Percentiles rank a stretch among this genome's conserved stretches.
phyloP scores from a whole-genome alignment of 352 stramenopile genomes.

The Phytopythium kandeliae region DNA sequence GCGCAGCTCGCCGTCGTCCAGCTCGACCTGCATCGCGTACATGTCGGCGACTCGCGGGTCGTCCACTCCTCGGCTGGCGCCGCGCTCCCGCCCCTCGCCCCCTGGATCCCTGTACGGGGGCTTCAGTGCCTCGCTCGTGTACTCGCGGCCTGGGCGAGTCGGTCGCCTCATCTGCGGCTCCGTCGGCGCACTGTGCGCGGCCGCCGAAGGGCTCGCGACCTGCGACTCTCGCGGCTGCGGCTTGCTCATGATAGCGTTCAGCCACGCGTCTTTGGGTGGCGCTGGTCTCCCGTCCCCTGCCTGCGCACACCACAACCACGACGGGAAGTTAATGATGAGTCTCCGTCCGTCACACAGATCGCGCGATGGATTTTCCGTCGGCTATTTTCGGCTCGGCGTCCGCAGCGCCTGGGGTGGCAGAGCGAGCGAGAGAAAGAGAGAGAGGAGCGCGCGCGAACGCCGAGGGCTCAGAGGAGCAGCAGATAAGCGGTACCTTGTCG shows the following conservation, averaged over 20 bases:
- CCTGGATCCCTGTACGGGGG: background rate
- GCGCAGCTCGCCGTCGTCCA: constrained; percentile 36
- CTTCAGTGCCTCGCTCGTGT: background rate
- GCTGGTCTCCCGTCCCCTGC: constrained; percentile 3
- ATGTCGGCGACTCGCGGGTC: background rate
- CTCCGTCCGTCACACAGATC: too few species aligned
- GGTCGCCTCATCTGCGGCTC: background rate
- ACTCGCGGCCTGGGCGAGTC: background rate
- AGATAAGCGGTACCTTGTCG: background rate
- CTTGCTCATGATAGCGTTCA: constrained; percentile 73
- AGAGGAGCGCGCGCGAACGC: background rate
- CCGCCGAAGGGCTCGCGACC: constrained; percentile 5
- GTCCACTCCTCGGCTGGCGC: background rate
- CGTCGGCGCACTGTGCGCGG: background rate
- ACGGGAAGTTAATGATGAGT: too few species aligned
- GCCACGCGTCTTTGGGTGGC: constrained; percentile 58
- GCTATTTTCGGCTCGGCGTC: too few species aligned
- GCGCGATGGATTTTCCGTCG: too few species aligned
- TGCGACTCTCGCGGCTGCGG: constrained; percentile 24
- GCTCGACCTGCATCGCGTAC: constrained; percentile 16
- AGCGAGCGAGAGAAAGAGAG: background rate
- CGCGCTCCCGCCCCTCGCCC: background rate
- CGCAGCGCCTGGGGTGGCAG: too few species aligned
- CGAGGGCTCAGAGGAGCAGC: background rate
- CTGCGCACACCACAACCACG: background rate